Conservation (phyloP, 2,329 filamentous ascomycete species). For the Xylaria sp. region DNA sequence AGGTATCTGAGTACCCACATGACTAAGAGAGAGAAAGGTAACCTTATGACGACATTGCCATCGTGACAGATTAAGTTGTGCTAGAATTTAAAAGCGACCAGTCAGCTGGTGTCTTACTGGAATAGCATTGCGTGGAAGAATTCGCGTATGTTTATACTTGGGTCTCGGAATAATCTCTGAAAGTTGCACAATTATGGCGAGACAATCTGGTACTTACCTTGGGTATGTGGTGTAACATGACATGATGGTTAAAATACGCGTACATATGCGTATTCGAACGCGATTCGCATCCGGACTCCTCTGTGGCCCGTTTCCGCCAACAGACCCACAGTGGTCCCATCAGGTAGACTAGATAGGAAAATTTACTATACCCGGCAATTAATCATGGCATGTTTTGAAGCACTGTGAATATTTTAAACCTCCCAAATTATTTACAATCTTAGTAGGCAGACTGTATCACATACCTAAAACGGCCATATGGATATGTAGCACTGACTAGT, state of each 20-base stretch:
- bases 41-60: constrained; percentile 14
- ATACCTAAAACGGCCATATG: background rate
- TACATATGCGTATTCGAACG: constrained; percentile 3
- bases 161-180: background rate
- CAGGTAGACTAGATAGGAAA: background rate
- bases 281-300: constrained; percentile 5
- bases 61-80: background rate
- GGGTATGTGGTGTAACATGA: constrained; percentile 1
- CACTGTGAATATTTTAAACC: too few species aligned
- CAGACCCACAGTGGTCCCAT: background rate
- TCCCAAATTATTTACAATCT: background rate
- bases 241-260: constrained; percentile 5
- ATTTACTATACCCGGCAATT: background rate
- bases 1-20: background rate
- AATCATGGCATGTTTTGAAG: background rate
- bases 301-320: background rate
- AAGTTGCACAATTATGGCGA: constrained; percentile 6
- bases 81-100: background rate
- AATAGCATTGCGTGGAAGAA: background rate
- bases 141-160: background rate
- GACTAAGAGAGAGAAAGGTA: background rate
- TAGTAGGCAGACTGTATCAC: background rate
- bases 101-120: constrained; percentile 14
- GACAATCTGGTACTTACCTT: background rate
- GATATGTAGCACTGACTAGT: background rate